Evolutionary conservation across 2,329 filamentous ascomycete species (phyloP), one percentile per base, ranked within the genome.

Genomic region (Microascus cirrosus): DNA sequence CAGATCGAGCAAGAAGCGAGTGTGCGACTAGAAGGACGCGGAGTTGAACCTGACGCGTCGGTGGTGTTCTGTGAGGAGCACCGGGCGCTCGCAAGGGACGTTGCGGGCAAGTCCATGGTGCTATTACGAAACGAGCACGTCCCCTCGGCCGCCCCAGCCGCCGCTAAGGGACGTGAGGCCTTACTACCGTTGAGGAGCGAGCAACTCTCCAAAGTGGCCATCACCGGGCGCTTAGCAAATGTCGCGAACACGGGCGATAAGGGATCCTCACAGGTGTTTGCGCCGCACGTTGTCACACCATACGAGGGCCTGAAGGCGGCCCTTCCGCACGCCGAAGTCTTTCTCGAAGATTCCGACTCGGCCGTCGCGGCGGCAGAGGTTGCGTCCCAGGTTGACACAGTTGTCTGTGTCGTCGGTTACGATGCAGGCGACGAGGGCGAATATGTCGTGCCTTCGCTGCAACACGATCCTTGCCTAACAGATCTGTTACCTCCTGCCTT

Each of bases 51-150:
- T 3, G 48, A 2, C 20, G 54, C 18, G 59, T 56, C 10, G 11
- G 55, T 63, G 12, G 60, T 65, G 2, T 64, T 64, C 20, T 62
- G 60, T 24, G 36, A 60, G 1, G 60, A 63, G 28, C 63, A 64
- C 50, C 57, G 60, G 2, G 18, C 54, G 1, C 59, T 65, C 15
- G 62, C 63, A 0, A n/a, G 55, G 5, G 63, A 63, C 24, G 59
- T 59, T 1, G 62, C 62, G 1, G 24, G 22, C 10, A 59, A 59
- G 32, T 61, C 63, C 12, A 64, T 64, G 57, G 62, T 64, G 0
- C 34, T 65, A 11, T 39, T 65, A 4, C 62, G 61, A 60, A 65
- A 64, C 35, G 25, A 62, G 0, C 1, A 6, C 0, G 11, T 63
- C 13, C n/a, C n/a, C n/a, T n/a, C n/a, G n/a, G n/a, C n/a, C n/a